Conservation (phyloP, 179 eudicot species). For the Gypsophila paniculata region DNA sequence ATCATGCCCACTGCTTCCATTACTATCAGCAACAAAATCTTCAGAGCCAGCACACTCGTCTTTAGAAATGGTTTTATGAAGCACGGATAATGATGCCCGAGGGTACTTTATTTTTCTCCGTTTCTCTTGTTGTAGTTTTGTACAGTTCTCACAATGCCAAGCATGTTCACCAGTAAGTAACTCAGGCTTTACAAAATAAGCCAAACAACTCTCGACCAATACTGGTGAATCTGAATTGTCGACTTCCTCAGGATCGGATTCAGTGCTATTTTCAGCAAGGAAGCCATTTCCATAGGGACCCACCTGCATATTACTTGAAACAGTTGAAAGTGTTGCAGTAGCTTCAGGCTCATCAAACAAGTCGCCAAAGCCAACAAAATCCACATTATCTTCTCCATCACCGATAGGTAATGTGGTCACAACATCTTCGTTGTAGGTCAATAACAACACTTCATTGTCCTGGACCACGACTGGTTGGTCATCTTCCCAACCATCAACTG, state of each 20-base stretch:
- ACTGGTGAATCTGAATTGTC: constrained; percentile 77
- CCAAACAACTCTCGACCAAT: constrained; percentile 74
- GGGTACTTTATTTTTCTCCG: constrained; percentile 31
- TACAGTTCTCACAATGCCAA: constrained; percentile 93
- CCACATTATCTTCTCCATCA: constrained; percentile 48
- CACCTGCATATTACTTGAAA: constrained; percentile 19
- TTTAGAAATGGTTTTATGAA: constrained; percentile 21
- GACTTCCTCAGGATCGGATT: constrained; percentile 85
- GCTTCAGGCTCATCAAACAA: constrained; percentile 72
- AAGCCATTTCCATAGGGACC: constrained; percentile 35
- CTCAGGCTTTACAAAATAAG: constrained; percentile 73
- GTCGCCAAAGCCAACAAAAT: constrained; percentile 70
- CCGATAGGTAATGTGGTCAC: constrained; percentile 38
- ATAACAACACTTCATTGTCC: constrained; percentile 54
- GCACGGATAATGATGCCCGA: constrained; percentile 21
- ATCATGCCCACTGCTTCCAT: constrained; percentile 30
- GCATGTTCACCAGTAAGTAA: constrained; percentile 73
- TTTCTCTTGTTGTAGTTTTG: constrained; percentile 47
- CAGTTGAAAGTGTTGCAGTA: constrained; percentile 25
- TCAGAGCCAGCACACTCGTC: constrained; percentile 24
- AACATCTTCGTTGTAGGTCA: constrained; percentile 52
- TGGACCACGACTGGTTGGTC: constrained; percentile 44
- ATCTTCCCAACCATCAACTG: constrained; percentile 36
- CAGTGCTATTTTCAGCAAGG: constrained; percentile 44
- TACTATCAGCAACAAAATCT: constrained; percentile 18